Evolutionary conservation across 805 yeast genomes (phyloP).

Genomic region (Saccharomycopsis guyanensis): DNA sequence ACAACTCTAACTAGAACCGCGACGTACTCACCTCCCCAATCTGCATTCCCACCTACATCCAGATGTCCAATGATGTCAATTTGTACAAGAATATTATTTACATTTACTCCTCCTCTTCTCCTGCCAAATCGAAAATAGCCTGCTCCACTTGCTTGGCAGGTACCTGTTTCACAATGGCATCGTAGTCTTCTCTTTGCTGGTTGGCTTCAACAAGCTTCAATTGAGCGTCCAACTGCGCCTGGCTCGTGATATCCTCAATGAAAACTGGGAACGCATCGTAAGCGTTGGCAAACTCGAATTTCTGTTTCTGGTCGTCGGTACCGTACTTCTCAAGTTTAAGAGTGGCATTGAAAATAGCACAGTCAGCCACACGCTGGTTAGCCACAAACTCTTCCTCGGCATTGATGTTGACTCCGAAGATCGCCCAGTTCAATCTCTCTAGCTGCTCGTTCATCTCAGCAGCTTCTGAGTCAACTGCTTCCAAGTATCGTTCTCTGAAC

Average conservation of each 20-base stretch:
- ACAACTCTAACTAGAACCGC: too few relatives aligned
- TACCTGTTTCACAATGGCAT: slow-evolving; percentile 12
- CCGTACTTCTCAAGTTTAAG: slow-evolving; percentile 54
- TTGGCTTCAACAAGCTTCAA: slow-evolving; percentile 13
- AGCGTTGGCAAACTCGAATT: slow-evolving; percentile 10
- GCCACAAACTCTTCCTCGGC: slow-evolving; percentile 22
- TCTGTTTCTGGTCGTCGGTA: slow-evolving; percentile 30
- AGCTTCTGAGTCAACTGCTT: slow-evolving; percentile 45
- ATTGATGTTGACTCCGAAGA: slow-evolving; percentile 66
- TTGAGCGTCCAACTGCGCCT: slow-evolving; percentile 1
- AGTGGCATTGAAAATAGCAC: slow-evolving; percentile 61
- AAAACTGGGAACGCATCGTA: slow-evolving; percentile 21
- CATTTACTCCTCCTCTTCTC: too few relatives aligned
- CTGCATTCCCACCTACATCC: too few relatives aligned
- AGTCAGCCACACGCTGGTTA: slow-evolving; percentile 54
- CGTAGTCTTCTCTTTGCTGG: slow-evolving; percentile 9
- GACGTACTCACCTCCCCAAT: too few relatives aligned
- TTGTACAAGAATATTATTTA: too few relatives aligned
- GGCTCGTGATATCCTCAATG: slow-evolving; percentile 1
- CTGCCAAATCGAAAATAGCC: slow-evolving; percentile 16
- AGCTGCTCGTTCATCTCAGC: slow-evolving; percentile 58
- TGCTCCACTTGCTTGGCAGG: slow-evolving; percentile 21
- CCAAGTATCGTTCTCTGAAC: slow-evolving; percentile 52
- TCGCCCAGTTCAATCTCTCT: slow-evolving; percentile 70
- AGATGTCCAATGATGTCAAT: too few relatives aligned